A percentile compares a stretch with the other conserved stretches of the same genome.
phyloP scores from a whole-genome alignment of 768 basidiomycete species.

The Lentinula sp. region DNA sequence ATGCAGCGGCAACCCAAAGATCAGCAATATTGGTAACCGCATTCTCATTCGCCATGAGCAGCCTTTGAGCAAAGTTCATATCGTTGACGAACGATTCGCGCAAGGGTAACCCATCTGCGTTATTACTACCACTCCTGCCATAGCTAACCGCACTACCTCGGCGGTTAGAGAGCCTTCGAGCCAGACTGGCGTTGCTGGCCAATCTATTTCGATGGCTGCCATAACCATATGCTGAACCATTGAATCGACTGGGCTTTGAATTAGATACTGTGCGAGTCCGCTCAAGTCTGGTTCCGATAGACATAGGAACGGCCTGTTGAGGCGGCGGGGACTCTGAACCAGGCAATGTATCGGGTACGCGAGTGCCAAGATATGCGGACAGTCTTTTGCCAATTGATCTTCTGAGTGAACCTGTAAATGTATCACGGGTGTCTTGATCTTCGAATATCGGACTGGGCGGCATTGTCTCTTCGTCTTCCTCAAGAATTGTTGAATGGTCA shows the following conservation, averaged over 20 bases:
- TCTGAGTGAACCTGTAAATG: slow-evolving; percentile 27
- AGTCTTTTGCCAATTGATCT: slow-evolving; percentile 42
- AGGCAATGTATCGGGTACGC: slow-evolving; percentile 35
- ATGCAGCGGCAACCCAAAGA: slow-evolving; percentile 95
- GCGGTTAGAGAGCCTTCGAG: slow-evolving; percentile 28
- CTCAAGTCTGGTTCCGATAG: slow-evolving; percentile 33
- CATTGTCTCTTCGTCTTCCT: slow-evolving; percentile 49
- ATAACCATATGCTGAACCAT: slow-evolving; percentile 82
- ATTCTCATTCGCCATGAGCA: slow-evolving; percentile 91
- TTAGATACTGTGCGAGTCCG: slow-evolving; percentile 40
- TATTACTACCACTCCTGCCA: slow-evolving; percentile 41
- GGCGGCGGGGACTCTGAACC: slow-evolving; percentile 22
- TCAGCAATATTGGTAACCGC: slow-evolving; percentile 93
- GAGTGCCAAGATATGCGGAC: slow-evolving; percentile 54
- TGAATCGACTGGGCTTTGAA: slow-evolving; percentile 48
- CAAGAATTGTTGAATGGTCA: slow-evolving; percentile 44
- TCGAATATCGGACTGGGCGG: slow-evolving; percentile 42
- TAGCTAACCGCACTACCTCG: slow-evolving; percentile 54
- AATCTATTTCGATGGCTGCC: slow-evolving; percentile 49
- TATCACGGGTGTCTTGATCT: slow-evolving; percentile 29
- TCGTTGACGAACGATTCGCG: slow-evolving; percentile 42
- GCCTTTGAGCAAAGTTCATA: slow-evolving; percentile 81
- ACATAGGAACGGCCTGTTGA: slow-evolving; percentile 41
- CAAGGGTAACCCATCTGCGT: slow-evolving; percentile 28
- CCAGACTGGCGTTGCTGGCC: slow-evolving; percentile 36